Evolutionary conservation across 2,329 filamentous ascomycete genomes (phyloP).

Genomic region (Phyllosticta paracitricarpa): DNA sequence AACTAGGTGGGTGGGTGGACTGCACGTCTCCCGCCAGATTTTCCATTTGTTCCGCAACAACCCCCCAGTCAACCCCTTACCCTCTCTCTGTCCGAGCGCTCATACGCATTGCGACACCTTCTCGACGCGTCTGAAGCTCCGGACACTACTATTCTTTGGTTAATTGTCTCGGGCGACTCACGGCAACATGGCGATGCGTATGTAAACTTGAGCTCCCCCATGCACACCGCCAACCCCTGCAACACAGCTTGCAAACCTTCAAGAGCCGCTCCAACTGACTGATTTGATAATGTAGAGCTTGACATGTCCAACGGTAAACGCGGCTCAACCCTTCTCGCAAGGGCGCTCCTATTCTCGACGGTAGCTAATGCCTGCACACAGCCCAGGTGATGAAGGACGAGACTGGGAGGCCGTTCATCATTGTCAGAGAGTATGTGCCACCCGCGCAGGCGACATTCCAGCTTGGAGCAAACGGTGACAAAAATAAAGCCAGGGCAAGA

Average conservation of each 20-base stretch:
- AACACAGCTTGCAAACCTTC: neutral
- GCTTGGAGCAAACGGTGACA: slow-evolving; percentile 20
- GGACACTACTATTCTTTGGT: neutral
- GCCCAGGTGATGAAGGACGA: slow-evolving; percentile 89
- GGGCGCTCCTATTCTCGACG: neutral
- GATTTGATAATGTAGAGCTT: slow-evolving; percentile 49
- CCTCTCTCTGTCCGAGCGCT: neutral
- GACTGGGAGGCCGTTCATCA: slow-evolving; percentile 91
- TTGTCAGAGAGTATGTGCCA: slow-evolving; percentile 80
- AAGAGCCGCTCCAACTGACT: slow-evolving; percentile 14
- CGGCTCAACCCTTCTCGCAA: neutral
- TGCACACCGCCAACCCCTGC: slow-evolving; percentile 8
- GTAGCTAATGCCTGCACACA: slow-evolving; percentile 22
- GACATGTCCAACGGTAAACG: slow-evolving; percentile 70
- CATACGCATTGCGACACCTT: neutral
- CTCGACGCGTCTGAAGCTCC: slow-evolving; percentile 2
- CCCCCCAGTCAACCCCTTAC: slow-evolving; percentile 1
- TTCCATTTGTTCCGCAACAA: slow-evolving; percentile 6
- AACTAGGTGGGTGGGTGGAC: neutral
- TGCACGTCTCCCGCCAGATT: slow-evolving; percentile 8
- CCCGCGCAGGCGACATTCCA: neutral
- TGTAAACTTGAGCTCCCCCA: slow-evolving; percentile 15
- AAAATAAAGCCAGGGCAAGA: slow-evolving; percentile 72
- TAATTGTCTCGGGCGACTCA: neutral
- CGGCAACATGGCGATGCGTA: slow-evolving; percentile 31